A percentile compares a stretch with the other conserved stretches of the same genome.
Evolutionary conservation across 305 asterid genomes (phyloP).

Genomic region (Andrographis paniculata): DNA sequence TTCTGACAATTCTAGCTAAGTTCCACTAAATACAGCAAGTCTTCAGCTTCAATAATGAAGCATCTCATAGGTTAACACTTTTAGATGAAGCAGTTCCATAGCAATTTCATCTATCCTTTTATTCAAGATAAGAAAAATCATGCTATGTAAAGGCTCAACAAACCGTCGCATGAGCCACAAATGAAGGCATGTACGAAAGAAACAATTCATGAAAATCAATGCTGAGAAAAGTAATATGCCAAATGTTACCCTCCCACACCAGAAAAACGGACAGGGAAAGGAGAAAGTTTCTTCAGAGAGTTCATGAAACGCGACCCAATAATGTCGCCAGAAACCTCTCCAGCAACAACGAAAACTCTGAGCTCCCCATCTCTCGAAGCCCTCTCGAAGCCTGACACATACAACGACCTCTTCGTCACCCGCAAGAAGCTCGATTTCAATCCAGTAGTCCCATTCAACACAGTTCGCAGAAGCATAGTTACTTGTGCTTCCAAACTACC

Average conservation of each 20-base stretch:
- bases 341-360: constrained; percentile 86
- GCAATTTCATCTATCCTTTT: too few relatives aligned
- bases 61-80: too few relatives aligned
- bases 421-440: constrained; percentile 17
- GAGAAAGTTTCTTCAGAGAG: constrained; percentile 55
- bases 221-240: neutral
- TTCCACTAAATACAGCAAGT: too few relatives aligned
- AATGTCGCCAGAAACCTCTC: constrained; percentile 91
- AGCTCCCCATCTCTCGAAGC: constrained; percentile 78
- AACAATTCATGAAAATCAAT: neutral
- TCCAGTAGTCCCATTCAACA: constrained; percentile 22
- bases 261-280: constrained; percentile 60
- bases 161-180: too few relatives aligned
- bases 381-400: constrained; percentile 31
- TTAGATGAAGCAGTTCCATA: too few relatives aligned
- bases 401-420: constrained; percentile 29
- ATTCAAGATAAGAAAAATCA: too few relatives aligned
- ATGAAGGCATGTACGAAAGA: too few relatives aligned
- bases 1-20: too few relatives aligned
- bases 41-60: too few relatives aligned
- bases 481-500: constrained; percentile 6
- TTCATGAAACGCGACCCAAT: constrained; percentile 74
- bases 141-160: too few relatives aligned
- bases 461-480: constrained; percentile 20
- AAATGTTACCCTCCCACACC: constrained; percentile 83